Conservation (phyloP, 2,329 filamentous ascomycete genomes). For the Aureobasidium melanogenum region DNA sequence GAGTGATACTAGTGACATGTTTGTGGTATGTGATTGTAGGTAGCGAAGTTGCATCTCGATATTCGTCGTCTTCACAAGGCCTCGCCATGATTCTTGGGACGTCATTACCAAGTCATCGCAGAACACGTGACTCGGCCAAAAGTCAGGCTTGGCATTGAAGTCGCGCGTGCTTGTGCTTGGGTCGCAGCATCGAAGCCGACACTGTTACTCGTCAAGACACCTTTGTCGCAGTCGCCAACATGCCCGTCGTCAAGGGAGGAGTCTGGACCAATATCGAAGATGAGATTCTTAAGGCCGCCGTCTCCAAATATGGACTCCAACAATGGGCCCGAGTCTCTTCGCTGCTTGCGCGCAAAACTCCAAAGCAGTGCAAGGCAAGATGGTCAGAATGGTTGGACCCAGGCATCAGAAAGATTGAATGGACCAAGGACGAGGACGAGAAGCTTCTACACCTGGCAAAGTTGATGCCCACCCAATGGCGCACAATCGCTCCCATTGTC, state of each 20-base stretch:
- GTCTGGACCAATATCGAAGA: conserved; percentile 70
- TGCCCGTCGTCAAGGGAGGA: conserved; percentile 59
- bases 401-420: conserved; percentile 96
- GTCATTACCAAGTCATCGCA: not conserved
- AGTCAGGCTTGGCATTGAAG: not conserved
- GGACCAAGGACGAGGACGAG: conserved; percentile 98
- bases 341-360: conserved; percentile 89
- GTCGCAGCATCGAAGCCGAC: not conserved
- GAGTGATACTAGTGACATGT: not conserved
- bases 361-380: conserved; percentile 97
- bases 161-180: not conserved
- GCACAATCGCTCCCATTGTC: conserved; percentile 93
- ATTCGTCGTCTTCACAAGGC: not conserved
- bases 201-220: not conserved
- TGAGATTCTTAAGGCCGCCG: conserved; percentile 92
- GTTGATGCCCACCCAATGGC: conserved; percentile 98
- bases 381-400: conserved; percentile 99
- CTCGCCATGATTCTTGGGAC: not conserved
- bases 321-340: conserved; percentile 99
- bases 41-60: not conserved
- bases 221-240: conserved; percentile 26
- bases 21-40: not conserved
- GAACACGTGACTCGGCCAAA: not conserved
- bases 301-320: conserved; percentile 90
- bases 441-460: conserved; percentile 94